phyloP scores from a whole-genome alignment of 1,284 basidiomycete species.

The Cutaneotrichosporon daszewskae region DNA sequence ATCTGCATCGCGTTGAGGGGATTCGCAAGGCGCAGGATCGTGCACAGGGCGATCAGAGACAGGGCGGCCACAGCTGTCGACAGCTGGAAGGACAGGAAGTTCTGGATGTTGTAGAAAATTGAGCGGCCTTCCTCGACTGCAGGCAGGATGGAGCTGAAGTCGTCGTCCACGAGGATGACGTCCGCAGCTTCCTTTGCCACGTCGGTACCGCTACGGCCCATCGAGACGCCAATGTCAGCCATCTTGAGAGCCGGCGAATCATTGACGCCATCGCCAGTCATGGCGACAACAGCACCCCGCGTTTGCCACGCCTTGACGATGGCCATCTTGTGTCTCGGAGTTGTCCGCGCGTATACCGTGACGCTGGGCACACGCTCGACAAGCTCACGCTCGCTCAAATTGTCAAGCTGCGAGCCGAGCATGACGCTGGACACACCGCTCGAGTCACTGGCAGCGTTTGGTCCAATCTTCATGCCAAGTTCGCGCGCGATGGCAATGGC shows the following conservation, averaged over 20 bases:
- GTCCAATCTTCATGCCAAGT: constrained; percentile 69
- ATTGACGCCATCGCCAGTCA: constrained; percentile 98
- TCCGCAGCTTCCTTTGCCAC: constrained; percentile 98
- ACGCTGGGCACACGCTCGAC: constrained; percentile 73
- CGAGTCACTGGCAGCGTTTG: too few species aligned
- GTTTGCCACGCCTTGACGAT: constrained; percentile 90
- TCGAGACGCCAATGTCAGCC: constrained; percentile 96
- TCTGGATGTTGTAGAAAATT: constrained; percentile 98
- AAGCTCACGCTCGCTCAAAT: constrained; percentile 71
- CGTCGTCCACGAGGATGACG: constrained; percentile 94
- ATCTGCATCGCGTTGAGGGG: constrained; percentile 99
- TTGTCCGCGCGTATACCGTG: constrained; percentile 89
- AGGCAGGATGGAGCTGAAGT: constrained; percentile 88
- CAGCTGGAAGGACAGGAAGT: constrained; percentile 94
- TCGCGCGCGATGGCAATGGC: constrained; percentile 82
- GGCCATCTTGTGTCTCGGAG: constrained; percentile 93
- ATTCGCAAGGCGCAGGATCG: constrained; percentile 78
- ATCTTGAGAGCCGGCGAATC: constrained; percentile 95
- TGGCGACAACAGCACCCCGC: constrained; percentile 83
- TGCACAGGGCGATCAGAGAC: constrained; percentile 89
- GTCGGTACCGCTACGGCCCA: constrained; percentile 95
- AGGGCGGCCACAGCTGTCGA: constrained; percentile 93
- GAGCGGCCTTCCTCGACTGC: constrained; percentile 97
- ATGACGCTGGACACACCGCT: constrained; percentile 51
- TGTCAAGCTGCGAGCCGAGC: constrained; percentile 82